Conservation (phyloP, 345 rosid genomes). For the Syzygium aromaticum region DNA sequence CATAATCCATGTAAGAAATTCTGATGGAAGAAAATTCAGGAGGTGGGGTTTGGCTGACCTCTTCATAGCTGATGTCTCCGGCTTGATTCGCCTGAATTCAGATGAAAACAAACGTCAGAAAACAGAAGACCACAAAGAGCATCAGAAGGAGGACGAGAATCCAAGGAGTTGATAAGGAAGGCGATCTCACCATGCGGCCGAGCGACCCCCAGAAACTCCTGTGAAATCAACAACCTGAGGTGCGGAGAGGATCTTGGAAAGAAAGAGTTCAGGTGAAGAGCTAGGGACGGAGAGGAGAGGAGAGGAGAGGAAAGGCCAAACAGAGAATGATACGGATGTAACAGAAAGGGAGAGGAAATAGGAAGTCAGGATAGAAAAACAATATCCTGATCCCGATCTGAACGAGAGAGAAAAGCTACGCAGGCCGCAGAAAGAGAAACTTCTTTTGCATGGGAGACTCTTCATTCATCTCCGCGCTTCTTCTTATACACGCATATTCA, state of each 20-base stretch:
- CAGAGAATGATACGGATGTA: background rate
- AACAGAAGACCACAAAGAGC: background rate
- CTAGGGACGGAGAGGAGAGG: background rate
- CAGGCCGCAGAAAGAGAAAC: background rate
- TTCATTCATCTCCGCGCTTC: background rate
- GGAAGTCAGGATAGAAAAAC: background rate
- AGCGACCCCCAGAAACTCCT: background rate
- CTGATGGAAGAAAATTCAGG: background rate
- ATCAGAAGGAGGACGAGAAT: background rate
- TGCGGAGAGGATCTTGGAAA: background rate
- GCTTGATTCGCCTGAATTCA: constrained; percentile 1
- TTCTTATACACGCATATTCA: background rate
- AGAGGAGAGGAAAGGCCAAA: no score
- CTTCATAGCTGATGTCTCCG: background rate
- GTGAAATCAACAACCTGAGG: background rate
- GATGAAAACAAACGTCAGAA: background rate
- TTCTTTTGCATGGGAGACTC: background rate
- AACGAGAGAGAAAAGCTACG: background rate
- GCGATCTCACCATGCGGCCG: background rate
- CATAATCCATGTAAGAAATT: background rate
- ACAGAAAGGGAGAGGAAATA: background rate
- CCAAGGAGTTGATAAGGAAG: background rate
- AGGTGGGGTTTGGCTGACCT: constrained; percentile 1
- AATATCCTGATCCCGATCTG: background rate
- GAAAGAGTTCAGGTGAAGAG: background rate